Base-by-base conservation (phyloP, 2,329 filamentous ascomycete genomes). In the Cytospora paraplurivora region DNA sequence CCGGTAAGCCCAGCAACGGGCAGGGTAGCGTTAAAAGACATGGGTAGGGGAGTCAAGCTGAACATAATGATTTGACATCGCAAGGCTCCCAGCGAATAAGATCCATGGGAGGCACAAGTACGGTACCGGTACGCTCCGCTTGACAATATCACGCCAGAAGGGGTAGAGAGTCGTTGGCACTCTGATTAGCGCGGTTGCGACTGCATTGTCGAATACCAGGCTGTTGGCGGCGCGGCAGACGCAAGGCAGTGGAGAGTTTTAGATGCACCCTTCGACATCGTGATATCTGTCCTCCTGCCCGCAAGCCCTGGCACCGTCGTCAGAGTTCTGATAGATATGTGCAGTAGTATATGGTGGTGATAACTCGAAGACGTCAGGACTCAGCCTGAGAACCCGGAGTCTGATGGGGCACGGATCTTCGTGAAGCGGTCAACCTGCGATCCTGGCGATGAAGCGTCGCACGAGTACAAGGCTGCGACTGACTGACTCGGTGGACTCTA, bases 401-500 rank as follows among this genome's bases (percentile, higher is more conserved):
- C 41, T 44, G 6, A 44, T 44, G 15, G 41, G 41, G 41, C 41
- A n/a, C 41, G 41, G 41, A 19, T n/a, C n/a, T 8, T 41, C 17
- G 7, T n/a, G 41, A 44, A 44, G 41, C 41, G 41, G 41, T 44
- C 41, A 44, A 19, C 41, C 17, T 44, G 27, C 41, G 41, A 44
- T 47, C 8, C 10, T 47, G 44, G 44, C 44, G 44, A 47, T 21
- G 44, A 47, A 47, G 44, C n/a, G 19, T 21, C n/a, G 44, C n/a
- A 47, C 38, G 17, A 47, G 44, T 47, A 21, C 44, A 8, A 47
- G 44, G 44, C 44, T 47, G 44, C 44, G 7, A 41, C 11, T 47
- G 44, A 11, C 51, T 55, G 59, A 55, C 51, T 61, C 51, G 59
- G 59, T 55, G 38, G 52, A 49, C 51, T 21, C 44, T 21, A 19